These are phyloP conservation scores for Pleurotus citrinopileatus DNA, from an alignment of 768 basidiomycete species.

Conservation along the genomic window DNA sequence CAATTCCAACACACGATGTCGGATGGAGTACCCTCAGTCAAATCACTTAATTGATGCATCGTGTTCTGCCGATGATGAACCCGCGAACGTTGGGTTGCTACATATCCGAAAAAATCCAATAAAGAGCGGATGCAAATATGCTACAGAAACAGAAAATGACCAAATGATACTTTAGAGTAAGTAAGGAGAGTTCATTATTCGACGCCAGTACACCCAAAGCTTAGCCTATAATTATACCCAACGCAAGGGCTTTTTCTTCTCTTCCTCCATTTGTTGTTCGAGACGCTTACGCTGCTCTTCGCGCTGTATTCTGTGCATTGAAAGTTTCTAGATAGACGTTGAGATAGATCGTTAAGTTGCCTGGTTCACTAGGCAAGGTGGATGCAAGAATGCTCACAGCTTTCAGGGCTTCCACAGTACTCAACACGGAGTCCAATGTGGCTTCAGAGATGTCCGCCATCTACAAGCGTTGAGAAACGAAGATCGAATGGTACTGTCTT, in stretches of 20 bases:
- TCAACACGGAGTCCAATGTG: constrained; percentile 12
- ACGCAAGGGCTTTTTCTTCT: constrained; percentile 5
- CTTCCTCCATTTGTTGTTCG: constrained; percentile 3
- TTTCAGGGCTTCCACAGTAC: constrained; percentile 11
- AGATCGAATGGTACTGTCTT: neutral
- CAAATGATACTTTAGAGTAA: too few relatives aligned
- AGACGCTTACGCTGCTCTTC: constrained; percentile 7
- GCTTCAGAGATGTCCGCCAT: constrained; percentile 14
- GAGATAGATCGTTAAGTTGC: neutral
- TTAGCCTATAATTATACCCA: constrained; percentile 9
- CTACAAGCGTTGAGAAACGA: neutral
- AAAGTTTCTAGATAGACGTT: constrained; percentile 1
- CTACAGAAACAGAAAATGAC: too few relatives aligned
- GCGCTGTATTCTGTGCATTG: constrained; percentile 10
- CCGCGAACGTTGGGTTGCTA: too few relatives aligned
- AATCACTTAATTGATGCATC: too few relatives aligned
- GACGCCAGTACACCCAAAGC: too few relatives aligned
- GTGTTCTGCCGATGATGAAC: too few relatives aligned
- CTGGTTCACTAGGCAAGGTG: neutral
- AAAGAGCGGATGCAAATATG: too few relatives aligned
- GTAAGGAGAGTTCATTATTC: too few relatives aligned
- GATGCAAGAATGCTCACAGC: constrained; percentile 2
- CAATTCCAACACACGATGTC: too few relatives aligned
- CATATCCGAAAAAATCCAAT: too few relatives aligned
- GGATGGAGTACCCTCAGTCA: too few relatives aligned